These are phyloP conservation scores for Trametes sanguinea DNA, from an alignment of 768 basidiomycete species.

Conservation along the genomic window DNA sequence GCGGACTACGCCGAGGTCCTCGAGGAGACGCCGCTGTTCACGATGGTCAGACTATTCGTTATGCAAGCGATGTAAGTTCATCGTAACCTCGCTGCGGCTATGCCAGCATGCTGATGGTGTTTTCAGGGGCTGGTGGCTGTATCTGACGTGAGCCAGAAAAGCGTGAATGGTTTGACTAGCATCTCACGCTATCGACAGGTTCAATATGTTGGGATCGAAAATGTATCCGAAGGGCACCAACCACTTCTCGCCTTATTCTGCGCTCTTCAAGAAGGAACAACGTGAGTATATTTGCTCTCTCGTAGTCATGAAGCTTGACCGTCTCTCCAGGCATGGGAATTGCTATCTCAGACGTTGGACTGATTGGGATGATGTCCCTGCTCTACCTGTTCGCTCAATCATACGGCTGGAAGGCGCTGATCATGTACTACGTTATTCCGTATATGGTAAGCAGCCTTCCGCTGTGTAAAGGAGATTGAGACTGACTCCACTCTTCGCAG, in stretches of 20 bases:
- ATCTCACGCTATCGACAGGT: constrained; percentile 10
- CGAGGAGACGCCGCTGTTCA: constrained; percentile 35
- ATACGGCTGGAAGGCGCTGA: constrained; percentile 28
- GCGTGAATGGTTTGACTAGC: neutral
- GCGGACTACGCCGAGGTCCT: constrained; percentile 35
- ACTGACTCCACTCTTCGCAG: constrained; percentile 21
- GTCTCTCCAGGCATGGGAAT: constrained; percentile 27
- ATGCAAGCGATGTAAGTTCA: constrained; percentile 32
- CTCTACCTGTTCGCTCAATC: constrained; percentile 14
- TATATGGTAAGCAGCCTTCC: constrained; percentile 27
- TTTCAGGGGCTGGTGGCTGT: constrained; percentile 32
- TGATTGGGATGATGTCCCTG: constrained; percentile 28
- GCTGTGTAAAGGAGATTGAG: neutral
- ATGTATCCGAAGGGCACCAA: constrained; percentile 35
- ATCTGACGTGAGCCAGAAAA: constrained; percentile 24
- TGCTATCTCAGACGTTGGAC: constrained; percentile 31
- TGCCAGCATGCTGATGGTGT: neutral
- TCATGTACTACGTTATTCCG: constrained; percentile 32
- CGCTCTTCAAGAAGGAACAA: constrained; percentile 30
- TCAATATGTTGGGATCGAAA: constrained; percentile 32
- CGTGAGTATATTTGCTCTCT: constrained; percentile 11
- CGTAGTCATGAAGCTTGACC: neutral
- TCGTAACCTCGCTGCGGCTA: neutral
- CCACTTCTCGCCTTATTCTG: constrained; percentile 33
- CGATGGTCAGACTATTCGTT: constrained; percentile 29